A percentile compares a stretch with the other conserved stretches of the same genome.
phyloP scores from a whole-genome alignment of 1,139 yeast genomes.

The Zygosaccharomyces sapae region DNA sequence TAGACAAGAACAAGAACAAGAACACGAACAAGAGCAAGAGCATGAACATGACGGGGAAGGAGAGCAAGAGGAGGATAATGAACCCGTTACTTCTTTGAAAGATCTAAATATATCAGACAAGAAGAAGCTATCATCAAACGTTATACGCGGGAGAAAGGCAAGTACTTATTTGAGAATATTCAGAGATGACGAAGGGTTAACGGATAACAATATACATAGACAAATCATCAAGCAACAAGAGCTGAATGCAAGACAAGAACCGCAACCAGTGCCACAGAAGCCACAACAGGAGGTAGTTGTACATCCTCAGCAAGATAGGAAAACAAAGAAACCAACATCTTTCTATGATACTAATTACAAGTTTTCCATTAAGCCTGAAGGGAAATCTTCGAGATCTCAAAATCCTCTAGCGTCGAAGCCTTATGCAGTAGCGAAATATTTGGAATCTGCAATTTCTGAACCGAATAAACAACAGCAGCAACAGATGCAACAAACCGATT shows the following conservation, averaged over 20 bases:
- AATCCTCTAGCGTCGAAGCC: not conserved
- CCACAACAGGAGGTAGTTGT: constrained; percentile 1
- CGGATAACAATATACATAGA: constrained; percentile 6
- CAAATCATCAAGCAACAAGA: not conserved
- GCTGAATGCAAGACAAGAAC: not conserved
- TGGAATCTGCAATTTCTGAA: not conserved
- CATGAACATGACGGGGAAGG: not conserved
- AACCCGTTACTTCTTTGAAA: constrained; percentile 14
- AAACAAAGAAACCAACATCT: constrained; percentile 13
- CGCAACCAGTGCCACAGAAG: not conserved
- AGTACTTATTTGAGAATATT: constrained; percentile 36
- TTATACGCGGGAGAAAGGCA: constrained; percentile 36
- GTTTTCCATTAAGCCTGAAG: constrained; percentile 10
- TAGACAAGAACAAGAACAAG: not conserved
- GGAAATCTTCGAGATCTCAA: constrained; percentile 14
- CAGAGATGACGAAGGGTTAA: constrained; percentile 27
- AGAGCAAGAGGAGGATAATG: not conserved
- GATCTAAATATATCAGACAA: constrained; percentile 27
- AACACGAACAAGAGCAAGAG: not conserved
- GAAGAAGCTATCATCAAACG: constrained; percentile 13
- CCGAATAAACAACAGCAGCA: not conserved
- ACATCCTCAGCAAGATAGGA: constrained; percentile 2
- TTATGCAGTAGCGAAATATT: not conserved
- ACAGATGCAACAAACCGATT: constrained; percentile 11
- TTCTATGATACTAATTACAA: constrained; percentile 15